Evolutionary conservation across 768 basidiomycete species (phyloP), one percentile per base, ranked within the genome.

Genomic region (Macrolepiota fuliginosa): DNA sequence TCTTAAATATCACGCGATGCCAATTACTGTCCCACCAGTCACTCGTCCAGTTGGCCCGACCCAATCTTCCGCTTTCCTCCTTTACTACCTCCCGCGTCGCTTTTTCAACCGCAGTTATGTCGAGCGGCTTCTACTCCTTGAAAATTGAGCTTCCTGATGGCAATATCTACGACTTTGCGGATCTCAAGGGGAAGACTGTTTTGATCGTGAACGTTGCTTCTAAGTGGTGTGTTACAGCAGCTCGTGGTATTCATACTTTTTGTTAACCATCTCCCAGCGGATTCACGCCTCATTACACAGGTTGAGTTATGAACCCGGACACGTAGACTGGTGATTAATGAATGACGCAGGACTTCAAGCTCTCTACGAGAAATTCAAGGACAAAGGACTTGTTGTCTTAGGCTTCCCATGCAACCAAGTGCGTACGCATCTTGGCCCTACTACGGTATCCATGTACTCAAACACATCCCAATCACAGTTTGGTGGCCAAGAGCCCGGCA

Each of bases 391-490:
- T 49, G 81, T 87, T 54, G 84, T 97, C 59, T 81, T 97, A 55
- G 94, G 94, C 2, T 96, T 96, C 81, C 96, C 96, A 11, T 94
- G 88, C 75, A 93, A 96, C 70, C 94, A 92, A 73, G 89, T 89
- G 59, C 40, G 74, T 71, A 54, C 47, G 19, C 22, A 54, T 46
- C 32, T 32, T 39, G 2, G 39, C 45, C 51, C 52, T 37, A 42
- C 37, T n/a, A 11, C 45, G 29, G 25, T 19, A 2, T 15, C 42
- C 47, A 9, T 7, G 24, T 50, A 35, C 32, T 51, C 22, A 12
- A 50, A 22, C 37, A 27, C 50, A 54, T 37, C 2, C 46, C 13
- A 53, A 9, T 51, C 19, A 7, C 64, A 96, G 87, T 96, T 96
- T 68, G 91, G 86, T 58, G 82, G 83, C 0, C 94, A 96, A 75